phyloP scores from a whole-genome alignment of 2,329 filamentous ascomycete genomes.

The Hansfordia pulvinata region DNA sequence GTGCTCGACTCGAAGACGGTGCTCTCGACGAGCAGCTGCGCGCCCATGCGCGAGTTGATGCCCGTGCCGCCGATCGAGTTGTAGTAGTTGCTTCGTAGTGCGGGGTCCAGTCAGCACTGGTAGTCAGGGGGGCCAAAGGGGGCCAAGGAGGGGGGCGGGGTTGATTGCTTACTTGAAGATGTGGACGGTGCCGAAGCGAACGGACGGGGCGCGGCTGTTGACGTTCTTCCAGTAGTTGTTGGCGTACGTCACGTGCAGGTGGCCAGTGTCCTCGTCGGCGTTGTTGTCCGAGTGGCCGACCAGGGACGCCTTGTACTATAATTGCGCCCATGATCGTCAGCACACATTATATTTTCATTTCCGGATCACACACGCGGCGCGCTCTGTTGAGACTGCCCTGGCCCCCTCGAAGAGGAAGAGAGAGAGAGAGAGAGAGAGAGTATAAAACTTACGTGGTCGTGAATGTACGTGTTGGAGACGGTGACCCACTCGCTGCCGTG shows the following conservation, averaged over 20 bases:
- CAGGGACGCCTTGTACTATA: conserved; percentile 37
- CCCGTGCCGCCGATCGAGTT: conserved; percentile 26
- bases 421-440: background rate
- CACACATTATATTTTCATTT: too few species aligned
- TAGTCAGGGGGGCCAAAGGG: background rate
- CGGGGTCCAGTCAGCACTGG: conserved; percentile 11
- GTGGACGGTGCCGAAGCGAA: conserved; percentile 56
- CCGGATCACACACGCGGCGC: too few species aligned
- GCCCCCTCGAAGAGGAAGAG: background rate
- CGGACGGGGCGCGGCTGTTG: conserved; percentile 46
- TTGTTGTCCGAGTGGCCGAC: conserved; percentile 49
- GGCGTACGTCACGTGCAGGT: conserved; percentile 50
- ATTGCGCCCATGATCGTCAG: too few species aligned
- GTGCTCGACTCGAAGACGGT: conserved; percentile 30
- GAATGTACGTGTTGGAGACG: conserved; percentile 25
- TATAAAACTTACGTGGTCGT: conserved; percentile 19
- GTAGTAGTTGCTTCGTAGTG: conserved; percentile 42
- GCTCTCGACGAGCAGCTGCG: conserved; percentile 38
- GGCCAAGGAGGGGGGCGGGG: conserved; percentile 1
- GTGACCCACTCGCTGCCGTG: conserved; percentile 29
- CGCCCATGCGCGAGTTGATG: conserved; percentile 38
- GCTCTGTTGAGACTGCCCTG: too few species aligned
- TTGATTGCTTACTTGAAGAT: too few species aligned
- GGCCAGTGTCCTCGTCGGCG: conserved; percentile 41
- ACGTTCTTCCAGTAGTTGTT: conserved; percentile 54